phyloP scores from a whole-genome alignment of 2,329 filamentous ascomycete genomes.

The Penicillium concentricum region DNA sequence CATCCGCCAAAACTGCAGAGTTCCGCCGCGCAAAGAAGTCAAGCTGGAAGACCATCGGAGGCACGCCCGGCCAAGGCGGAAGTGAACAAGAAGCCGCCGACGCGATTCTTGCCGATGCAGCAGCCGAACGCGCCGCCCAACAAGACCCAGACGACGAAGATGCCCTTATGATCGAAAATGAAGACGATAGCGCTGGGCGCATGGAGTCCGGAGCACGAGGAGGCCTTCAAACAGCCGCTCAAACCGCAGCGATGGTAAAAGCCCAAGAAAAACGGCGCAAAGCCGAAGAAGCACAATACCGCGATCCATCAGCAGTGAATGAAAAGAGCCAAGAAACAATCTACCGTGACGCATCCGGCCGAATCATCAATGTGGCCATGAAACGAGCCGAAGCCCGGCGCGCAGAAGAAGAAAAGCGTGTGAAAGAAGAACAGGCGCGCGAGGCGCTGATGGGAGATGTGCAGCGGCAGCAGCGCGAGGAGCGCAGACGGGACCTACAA shows the following conservation, averaged over 20 bases:
- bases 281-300: conserved; percentile 43
- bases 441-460: conserved; percentile 81
- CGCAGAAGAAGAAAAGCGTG: conserved; percentile 69
- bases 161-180: conserved; percentile 46
- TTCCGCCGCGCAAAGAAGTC: conserved; percentile 77
- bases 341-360: conserved; percentile 89
- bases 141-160: conserved; percentile 48
- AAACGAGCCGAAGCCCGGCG: conserved; percentile 82
- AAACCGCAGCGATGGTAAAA: conserved; percentile 70
- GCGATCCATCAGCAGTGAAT: conserved; percentile 40
- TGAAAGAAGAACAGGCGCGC: conserved; percentile 63
- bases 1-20: conserved; percentile 36
- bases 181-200: conserved; percentile 46
- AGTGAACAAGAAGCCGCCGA: conserved; percentile 66
- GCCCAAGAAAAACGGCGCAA: conserved; percentile 59
- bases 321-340: conserved; percentile 72
- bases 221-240: conserved; percentile 78
- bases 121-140: conserved; percentile 62
- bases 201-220: conserved; percentile 89
- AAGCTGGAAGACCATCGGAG: conserved; percentile 72
- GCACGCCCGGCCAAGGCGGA: conserved; percentile 17
- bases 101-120: conserved; percentile 71
- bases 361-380: conserved; percentile 91
- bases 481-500: conserved; percentile 65
- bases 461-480: conserved; percentile 67